Base-by-base conservation (phyloP, 2,329 filamentous ascomycete genomes). In the Herpotrichia juniperi region DNA sequence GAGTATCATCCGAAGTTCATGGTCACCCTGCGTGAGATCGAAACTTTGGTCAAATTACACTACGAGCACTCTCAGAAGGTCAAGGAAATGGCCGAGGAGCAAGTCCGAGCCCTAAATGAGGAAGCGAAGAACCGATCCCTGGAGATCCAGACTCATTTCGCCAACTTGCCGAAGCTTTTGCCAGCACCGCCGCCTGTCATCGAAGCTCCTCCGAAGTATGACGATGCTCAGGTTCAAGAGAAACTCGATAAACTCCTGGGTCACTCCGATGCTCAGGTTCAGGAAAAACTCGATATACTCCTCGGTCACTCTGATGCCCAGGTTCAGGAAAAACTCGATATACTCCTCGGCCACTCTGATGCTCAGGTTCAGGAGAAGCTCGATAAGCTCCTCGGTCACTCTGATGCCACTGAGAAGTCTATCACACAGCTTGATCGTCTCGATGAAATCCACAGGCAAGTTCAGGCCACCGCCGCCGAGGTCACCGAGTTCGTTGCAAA, bases 1-100 rank as follows among this genome's bases (percentile, higher is more conserved):
- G 92, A 97, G 70, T 88, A 89, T 59, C 89, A 97, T 62, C 94
- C 94, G 1, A 89, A 96, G 75, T 89, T 97, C 59, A 83, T 97
- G 51, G 87, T 93, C 47, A 85, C 90, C 0, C 85, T 99, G 59
- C 89, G 91, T 63, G 90, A 97, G 64, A 86, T 97, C n/a, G 81
- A 96, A 32, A 80, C 86, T 7, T 81, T 96, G 21, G 90, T 96
- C 48, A 88, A 86, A 21, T 85, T 96, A 68, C 93, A 97, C 70
- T 96, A 89, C 65, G 91, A 96, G 62, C 90, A 96, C 68, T 89
- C 91, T 12, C 91, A 93, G 73, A 81, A 83, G 39, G 70, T 76
- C 10, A 75, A 77, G 40, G 74, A 76, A 44, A 73, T 75, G 39
- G 72, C 76, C 12, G 74, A 78, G 12, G 75, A 79, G 51, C 72